Evolutionary conservation across 768 basidiomycete species (phyloP), one percentile per base, ranked within the genome.

Genomic region (Boletus sp.): DNA sequence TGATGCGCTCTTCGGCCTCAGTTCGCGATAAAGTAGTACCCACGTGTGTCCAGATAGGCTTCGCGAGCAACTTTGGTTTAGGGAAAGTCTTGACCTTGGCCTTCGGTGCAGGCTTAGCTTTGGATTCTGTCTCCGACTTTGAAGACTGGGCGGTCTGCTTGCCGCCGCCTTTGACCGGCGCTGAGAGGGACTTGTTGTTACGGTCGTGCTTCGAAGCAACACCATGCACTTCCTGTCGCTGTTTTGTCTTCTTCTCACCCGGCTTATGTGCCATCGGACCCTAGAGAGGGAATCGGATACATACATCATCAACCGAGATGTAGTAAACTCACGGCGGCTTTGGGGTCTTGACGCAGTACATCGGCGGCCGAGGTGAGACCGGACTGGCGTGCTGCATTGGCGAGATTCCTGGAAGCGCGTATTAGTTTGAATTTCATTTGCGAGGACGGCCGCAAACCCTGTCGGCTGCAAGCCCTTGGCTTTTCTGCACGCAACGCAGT

Each of bases 401-500:
- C 58, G 33, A 78, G 69, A 52, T 78, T 78, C 10, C 77, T 79
- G 56, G 37, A 54, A 42, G 44, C 3, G 23, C 5, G 27, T 40
- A 42, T 70, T 13, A 54, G 54, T 46, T 54, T 43, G 47, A 46
- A 45, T 49, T 8, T 49, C 33, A 32, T 42, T 40, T 38, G 40
- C 25, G 45, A 37, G 10, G 38, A 30, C 39, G 14, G 30, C 23
- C 17, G 67, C 80, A 19, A 59, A 87, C 87, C 84, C 84, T 29
- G 77, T 77, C 0, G 84, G 77, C 48, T 77, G 76, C 30, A 85
- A 71, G 21, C 86, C 87, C 64, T 82, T 76, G 15, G 78, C 73
- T 68, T 84, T 87, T 53, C 83, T 78, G 69, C 89, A 91, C 5
- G 65, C 67, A 39, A 77, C 74, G 57, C 89, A 91, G 65, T 83